Evolutionary conservation across 2,329 filamentous ascomycete species (phyloP).

Genomic region (Aspergillus sp.): DNA sequence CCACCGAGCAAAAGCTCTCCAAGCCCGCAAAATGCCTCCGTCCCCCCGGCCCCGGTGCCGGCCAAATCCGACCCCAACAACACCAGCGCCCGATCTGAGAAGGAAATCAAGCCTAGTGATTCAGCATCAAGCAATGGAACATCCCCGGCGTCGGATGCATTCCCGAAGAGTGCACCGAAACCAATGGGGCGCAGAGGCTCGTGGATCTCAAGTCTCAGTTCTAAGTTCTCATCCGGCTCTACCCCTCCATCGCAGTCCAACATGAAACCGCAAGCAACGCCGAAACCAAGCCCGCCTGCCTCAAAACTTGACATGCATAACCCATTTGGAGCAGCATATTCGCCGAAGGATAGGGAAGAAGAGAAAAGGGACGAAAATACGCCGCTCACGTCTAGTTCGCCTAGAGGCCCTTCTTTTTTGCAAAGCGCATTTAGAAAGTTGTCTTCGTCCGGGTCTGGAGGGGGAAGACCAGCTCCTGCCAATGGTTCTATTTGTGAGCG

Average conservation of each 20-base stretch:
- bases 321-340: constrained; percentile 46
- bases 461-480: constrained; percentile 52
- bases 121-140: constrained; percentile 20
- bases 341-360: constrained; percentile 46
- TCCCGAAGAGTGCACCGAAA: constrained; percentile 30
- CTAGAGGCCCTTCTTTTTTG: constrained; percentile 72
- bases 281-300: constrained; percentile 33
- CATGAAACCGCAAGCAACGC: constrained; percentile 31
- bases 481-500: constrained; percentile 75
- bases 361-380: constrained; percentile 35
- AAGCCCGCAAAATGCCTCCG: constrained; percentile 15
- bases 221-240: constrained; percentile 73
- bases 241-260: constrained; percentile 40
- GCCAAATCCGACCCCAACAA: constrained; percentile 18
- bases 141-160: constrained; percentile 16
- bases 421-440: constrained; percentile 78
- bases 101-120: constrained; percentile 19
- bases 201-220: constrained; percentile 92
- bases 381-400: constrained; percentile 61
- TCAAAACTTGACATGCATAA: constrained; percentile 41
- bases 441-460: constrained; percentile 63
- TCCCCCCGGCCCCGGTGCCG: constrained; percentile 10
- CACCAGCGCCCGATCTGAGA: constrained; percentile 17
- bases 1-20: constrained; percentile 23
- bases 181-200: constrained; percentile 65